phyloP scores from a whole-genome alignment of 257 asterid species.

The Solanum peruvianum region DNA sequence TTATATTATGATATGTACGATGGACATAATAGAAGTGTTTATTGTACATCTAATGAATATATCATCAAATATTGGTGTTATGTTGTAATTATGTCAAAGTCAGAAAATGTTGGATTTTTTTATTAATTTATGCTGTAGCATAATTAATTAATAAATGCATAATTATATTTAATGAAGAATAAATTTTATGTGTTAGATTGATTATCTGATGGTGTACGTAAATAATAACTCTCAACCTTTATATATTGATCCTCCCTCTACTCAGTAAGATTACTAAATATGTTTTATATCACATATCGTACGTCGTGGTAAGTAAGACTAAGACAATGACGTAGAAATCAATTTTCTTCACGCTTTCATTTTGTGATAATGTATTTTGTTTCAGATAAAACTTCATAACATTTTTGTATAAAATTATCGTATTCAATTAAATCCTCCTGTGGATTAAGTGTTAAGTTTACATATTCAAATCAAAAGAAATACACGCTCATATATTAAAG shows the following conservation, averaged over 20 bases:
- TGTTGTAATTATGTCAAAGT: not conserved
- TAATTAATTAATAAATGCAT: no score
- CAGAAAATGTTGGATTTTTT: not conserved
- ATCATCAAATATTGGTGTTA: not conserved
- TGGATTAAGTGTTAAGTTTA: no score
- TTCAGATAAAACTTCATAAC: no score
- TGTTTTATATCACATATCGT: no score
- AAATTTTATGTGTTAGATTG: not conserved
- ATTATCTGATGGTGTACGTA: not conserved
- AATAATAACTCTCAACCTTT: fast-evolving
- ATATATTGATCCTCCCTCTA: not conserved
- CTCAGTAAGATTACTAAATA: no score
- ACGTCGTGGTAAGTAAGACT: not conserved
- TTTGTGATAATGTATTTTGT: no score
- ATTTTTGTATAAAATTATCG: no score
- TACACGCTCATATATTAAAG: not conserved
- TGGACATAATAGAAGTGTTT: not conserved
- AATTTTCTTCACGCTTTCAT: no score
- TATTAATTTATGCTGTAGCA: not conserved
- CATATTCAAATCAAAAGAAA: not conserved
- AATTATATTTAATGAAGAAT: no score
- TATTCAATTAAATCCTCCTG: not conserved
- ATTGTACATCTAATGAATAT: not conserved
- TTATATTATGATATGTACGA: not conserved
- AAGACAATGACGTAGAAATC: not conserved